phyloP scores from a whole-genome alignment of 148 eudicot species.

The Rhododendron kiyosumense region DNA sequence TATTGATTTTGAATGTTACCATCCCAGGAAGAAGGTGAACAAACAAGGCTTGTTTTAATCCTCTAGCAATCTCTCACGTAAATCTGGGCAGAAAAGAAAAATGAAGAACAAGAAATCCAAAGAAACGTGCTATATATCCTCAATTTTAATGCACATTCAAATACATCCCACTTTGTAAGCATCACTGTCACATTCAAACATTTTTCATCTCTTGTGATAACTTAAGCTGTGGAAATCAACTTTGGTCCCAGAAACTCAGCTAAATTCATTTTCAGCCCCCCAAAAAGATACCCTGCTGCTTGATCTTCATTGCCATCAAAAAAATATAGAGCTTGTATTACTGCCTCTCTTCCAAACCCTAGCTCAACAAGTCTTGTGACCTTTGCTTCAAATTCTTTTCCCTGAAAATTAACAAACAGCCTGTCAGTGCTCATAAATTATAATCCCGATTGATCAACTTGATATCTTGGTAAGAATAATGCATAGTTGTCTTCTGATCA shows the following conservation, averaged over 20 bases:
- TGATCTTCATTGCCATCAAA: conserved; percentile 83
- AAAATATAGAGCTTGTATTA: conserved; percentile 66
- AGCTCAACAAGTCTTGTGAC: conserved; percentile 77
- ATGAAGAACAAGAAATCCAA: neutral
- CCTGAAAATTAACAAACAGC: conserved; percentile 34
- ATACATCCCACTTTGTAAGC: neutral
- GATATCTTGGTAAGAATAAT: neutral
- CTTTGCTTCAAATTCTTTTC: conserved; percentile 83
- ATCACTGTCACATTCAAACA: neutral
- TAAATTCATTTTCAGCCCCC: conserved; percentile 41
- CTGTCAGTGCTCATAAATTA: neutral
- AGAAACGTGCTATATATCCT: neutral
- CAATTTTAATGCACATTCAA: neutral
- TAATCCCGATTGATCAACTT: neutral
- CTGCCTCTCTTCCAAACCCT: conserved; percentile 76
- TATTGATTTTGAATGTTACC: neutral
- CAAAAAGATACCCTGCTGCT: conserved; percentile 78
- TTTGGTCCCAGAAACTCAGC: neutral
- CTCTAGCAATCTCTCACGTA: neutral
- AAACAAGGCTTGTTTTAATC: neutral
- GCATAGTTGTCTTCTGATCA: neutral
- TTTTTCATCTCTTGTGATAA: neutral
- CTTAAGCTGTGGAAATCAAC: neutral
- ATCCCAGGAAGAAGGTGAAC: neutral
- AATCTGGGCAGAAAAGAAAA: neutral